Percentiles rank a stretch among this genome's conserved stretches.
Conservation (phyloP, 805 yeast species). For the Cyberlindnera euphorbiae region DNA sequence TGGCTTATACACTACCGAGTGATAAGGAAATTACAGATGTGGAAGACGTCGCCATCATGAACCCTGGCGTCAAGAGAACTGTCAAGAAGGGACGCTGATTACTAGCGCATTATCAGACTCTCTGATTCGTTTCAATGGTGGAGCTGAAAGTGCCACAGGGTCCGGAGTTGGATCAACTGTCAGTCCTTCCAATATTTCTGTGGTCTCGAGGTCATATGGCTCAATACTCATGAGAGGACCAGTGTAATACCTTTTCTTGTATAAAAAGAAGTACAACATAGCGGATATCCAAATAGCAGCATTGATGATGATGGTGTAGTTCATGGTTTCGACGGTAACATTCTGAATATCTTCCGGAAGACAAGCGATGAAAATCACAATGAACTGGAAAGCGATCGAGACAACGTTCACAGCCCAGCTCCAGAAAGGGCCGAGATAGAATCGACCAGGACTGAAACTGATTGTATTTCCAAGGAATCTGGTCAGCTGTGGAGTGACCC, state of each 20-base stretch:
- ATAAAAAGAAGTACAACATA: constrained; percentile 43
- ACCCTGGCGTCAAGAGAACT: too few species aligned
- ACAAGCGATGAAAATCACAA: constrained; percentile 52
- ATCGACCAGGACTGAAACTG: constrained; percentile 60
- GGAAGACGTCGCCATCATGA: too few species aligned
- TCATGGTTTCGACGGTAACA: constrained; percentile 46
- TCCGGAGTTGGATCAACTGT: constrained; percentile 5
- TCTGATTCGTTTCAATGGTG: too few species aligned
- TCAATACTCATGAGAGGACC: constrained; percentile 47
- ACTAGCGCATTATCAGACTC: too few species aligned
- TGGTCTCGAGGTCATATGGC: constrained; percentile 20
- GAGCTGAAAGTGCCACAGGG: too few species aligned
- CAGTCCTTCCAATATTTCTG: constrained; percentile 12
- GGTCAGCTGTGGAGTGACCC: constrained; percentile 36
- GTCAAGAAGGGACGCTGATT: too few species aligned
- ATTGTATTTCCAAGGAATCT: constrained; percentile 41
- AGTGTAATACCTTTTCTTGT: constrained; percentile 48
- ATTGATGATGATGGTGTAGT: constrained; percentile 65
- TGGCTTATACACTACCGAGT: too few species aligned
- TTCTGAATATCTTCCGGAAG: constrained; percentile 44
- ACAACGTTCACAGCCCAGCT: constrained; percentile 43
- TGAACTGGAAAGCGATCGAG: constrained; percentile 46
- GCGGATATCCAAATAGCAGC: constrained; percentile 57
- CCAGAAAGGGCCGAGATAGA: constrained; percentile 49
- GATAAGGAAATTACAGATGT: too few species aligned